Base-by-base conservation (phyloP, 2,329 filamentous ascomycete genomes). In the Epichloe sibirici region DNA sequence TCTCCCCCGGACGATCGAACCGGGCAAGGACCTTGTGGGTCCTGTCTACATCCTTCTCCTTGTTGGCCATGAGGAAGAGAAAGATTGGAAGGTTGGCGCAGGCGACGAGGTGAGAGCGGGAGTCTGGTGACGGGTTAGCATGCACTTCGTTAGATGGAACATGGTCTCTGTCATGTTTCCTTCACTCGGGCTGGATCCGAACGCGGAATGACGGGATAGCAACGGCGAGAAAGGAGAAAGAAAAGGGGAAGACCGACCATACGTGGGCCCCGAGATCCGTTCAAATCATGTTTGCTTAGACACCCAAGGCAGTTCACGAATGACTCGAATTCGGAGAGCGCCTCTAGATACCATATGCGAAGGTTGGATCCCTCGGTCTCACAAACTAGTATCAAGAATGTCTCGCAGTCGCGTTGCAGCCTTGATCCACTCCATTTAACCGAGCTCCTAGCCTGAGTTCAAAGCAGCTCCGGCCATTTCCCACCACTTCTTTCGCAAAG, bases 21-120 rank as follows among this genome's bases (percentile, higher is more conserved):
- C n/a, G 17, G 9, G 5, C 21, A 9, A 45, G 44, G 21, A 34
- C 17, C 23, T 15, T 17, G 12, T 45, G 13, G 6, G 23, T 23
- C 28, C 23, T n/a, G 23, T 45, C 44, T 9, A 34, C 44, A 17
- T 45, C 44, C 13, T 31, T 45, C 2, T 45, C 28, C 3, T 45
- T 17, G 25, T 8, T n/a, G 1, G 71, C 70, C 2, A 72, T 60
- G 2, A 75, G 62, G 45, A 75, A 75, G 0, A 75, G 63, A 53
- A 72, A 73, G 28, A 74, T 71, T 46, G 74, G 62, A 50, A 74
- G 74, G 56, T 74, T 74, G n/a, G 71, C 71, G 39, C 69, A 71
- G 0, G 73, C 60, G 3, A 74, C 72, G 1, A 75, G 61, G 50
- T 75, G 71, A 4, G 70, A 72, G 12, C 72, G 66, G 23, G 58